These are phyloP conservation scores for Penicillium crustosum DNA, from an alignment of 2,329 filamentous ascomycete genomes.

Conservation along the genomic window DNA sequence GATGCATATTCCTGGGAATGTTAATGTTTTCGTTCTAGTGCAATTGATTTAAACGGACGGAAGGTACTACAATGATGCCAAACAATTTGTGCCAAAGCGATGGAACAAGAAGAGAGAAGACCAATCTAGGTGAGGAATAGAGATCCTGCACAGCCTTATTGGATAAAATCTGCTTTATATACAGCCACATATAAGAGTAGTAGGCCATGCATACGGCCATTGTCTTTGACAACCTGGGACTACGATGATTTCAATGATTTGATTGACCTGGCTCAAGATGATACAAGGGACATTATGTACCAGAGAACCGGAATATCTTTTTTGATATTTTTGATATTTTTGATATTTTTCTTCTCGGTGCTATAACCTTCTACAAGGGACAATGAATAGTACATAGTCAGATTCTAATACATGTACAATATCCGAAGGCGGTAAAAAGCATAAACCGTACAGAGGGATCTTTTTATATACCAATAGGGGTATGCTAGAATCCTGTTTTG, in stretches of 20 bases:
- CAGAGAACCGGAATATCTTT: background rate
- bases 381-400: background rate
- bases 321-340: background rate
- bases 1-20: too few relatives aligned
- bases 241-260: background rate
- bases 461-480: background rate
- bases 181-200: background rate
- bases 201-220: background rate
- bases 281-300: background rate
- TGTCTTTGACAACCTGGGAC: background rate
- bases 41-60: constrained; percentile 30
- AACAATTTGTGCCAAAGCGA: constrained; percentile 34
- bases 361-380: background rate
- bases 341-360: background rate
- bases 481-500: background rate
- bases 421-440: background rate
- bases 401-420: background rate
- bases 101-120: constrained; percentile 25
- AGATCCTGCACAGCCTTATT: too few relatives aligned
- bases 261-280: background rate
- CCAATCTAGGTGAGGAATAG: too few relatives aligned
- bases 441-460: background rate
- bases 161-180: background rate
- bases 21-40: constrained; percentile 23
- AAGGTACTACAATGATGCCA: constrained; percentile 18